Evolutionary conservation across 306 rosid genomes (phyloP).

Genomic region (Fagus sylvatica): DNA sequence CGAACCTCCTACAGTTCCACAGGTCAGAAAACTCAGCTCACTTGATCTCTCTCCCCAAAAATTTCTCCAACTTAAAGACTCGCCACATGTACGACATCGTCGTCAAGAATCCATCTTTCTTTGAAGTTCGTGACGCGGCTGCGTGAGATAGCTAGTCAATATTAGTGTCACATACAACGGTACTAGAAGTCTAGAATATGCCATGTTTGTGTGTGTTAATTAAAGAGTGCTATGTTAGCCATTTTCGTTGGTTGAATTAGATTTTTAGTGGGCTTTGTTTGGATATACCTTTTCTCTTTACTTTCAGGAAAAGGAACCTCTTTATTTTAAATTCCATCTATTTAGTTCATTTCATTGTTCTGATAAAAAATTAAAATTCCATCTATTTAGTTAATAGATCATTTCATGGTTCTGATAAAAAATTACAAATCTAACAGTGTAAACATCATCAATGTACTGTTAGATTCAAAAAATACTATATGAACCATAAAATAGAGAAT

Average conservation of each 20-base stretch:
- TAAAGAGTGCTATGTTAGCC: background rate
- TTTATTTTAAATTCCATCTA: no score
- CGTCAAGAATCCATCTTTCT: constrained; percentile 66
- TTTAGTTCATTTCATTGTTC: no score
- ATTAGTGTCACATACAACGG: background rate
- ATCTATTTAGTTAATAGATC: no score
- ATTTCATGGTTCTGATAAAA: no score
- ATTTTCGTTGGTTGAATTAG: background rate
- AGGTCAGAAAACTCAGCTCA: constrained; percentile 59
- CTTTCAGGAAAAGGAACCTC: no score
- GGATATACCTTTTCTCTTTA: no score
- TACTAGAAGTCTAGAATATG: background rate
- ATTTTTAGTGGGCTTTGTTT: background rate
- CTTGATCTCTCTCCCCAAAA: constrained; percentile 65
- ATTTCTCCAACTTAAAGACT: constrained; percentile 48
- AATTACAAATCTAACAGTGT: no score
- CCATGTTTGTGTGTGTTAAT: background rate
- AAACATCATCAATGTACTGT: no score
- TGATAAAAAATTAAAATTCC: no score
- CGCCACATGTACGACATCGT: constrained; percentile 82
- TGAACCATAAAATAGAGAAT: no score
- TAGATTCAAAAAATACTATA: no score
- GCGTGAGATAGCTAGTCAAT: background rate
- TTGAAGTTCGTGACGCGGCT: constrained; percentile 66
- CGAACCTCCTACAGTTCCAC: constrained; percentile 72